Percentiles rank a stretch among this genome's conserved stretches.
These are phyloP conservation scores for Abelmoschus esculentus DNA, from an alignment of 345 rosid species.

Conservation along the genomic window DNA sequence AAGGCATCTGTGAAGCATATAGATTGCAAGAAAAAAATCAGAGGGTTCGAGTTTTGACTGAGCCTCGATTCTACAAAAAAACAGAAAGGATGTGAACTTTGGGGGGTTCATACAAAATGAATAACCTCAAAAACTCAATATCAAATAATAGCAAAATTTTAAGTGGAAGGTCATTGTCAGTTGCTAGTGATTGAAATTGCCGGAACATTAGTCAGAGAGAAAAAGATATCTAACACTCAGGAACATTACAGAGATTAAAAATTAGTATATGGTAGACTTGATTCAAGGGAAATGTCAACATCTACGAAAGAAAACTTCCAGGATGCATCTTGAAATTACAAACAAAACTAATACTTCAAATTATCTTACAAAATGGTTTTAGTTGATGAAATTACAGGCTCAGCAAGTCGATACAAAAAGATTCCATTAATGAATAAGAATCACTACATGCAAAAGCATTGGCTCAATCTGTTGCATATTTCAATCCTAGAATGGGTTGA, in stretches of 20 bases:
- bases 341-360: not conserved
- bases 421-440: too few species aligned
- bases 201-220: not conserved
- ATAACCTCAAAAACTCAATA: conserved; percentile 7
- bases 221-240: not conserved
- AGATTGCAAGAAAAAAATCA: conserved; percentile 5
- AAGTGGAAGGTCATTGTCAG: not conserved
- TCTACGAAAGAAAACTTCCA: not conserved
- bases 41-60: not conserved
- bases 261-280: not conserved
- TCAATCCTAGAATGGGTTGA: too few species aligned
- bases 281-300: not conserved
- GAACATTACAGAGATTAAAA: not conserved
- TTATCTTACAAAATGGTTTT: too few species aligned
- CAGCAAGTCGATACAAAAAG: too few species aligned
- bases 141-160: not conserved
- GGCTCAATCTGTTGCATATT: too few species aligned
- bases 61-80: not conserved
- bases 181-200: not conserved
- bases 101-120: conserved; percentile 2
- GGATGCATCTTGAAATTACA: not conserved
- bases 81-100: not conserved
- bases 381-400: too few species aligned
- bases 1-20: conserved; percentile 54
- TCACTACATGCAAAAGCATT: too few species aligned